phyloP scores from a whole-genome alignment of 75 land plant species.

The Chamaecyparis obtusa region DNA sequence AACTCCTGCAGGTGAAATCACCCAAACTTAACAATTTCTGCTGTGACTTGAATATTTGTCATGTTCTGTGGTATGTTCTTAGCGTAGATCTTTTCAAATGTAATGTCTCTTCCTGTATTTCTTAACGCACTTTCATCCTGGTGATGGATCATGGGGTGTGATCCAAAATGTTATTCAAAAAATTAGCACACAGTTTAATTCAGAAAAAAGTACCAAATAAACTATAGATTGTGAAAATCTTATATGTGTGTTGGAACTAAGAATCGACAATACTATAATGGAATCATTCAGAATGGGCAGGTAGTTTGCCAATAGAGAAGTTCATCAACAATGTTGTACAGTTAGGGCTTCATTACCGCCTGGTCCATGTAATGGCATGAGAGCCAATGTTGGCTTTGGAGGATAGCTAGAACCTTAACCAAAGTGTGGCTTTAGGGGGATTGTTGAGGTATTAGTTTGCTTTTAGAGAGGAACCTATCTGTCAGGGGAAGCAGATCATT shows the following conservation, averaged over 20 bases:
- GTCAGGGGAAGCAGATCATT: background rate
- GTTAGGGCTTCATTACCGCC: background rate
- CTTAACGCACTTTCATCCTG: too few species aligned
- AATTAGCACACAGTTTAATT: too few species aligned
- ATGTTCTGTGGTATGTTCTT: background rate
- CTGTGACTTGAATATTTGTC: background rate
- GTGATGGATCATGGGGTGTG: too few species aligned
- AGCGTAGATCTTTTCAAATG: background rate
- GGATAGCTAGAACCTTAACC: background rate
- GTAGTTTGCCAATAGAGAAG: background rate
- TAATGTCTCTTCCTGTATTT: background rate
- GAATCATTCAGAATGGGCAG: background rate
- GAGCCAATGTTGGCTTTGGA: conserved; percentile 4
- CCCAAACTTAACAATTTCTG: background rate
- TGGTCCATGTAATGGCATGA: background rate
- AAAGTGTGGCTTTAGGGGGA: background rate
- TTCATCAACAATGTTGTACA: background rate
- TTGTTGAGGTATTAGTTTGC: background rate
- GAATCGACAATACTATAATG: background rate
- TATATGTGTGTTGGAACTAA: background rate
- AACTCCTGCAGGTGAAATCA: background rate
- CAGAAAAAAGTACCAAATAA: too few species aligned
- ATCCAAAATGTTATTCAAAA: too few species aligned
- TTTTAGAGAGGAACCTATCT: background rate
- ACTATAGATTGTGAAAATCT: too few species aligned